phyloP scores from a whole-genome alignment of 2,329 filamentous ascomycete species.

The Colletotrichum camelliae region DNA sequence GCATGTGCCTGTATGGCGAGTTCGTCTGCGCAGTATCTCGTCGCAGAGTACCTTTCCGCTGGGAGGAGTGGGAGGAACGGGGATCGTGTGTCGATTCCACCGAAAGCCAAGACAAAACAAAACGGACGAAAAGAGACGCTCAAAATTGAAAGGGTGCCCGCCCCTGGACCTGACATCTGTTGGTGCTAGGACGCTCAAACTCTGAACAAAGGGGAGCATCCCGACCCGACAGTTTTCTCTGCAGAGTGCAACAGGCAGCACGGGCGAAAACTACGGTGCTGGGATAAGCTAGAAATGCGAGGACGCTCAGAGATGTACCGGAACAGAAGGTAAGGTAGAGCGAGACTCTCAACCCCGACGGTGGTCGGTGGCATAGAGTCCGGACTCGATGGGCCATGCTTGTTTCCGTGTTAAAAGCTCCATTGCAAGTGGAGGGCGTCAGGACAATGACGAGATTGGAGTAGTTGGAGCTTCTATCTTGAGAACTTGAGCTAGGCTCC shows the following conservation, averaged over 20 bases:
- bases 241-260: neutral
- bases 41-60: constrained; percentile 8
- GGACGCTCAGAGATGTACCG: neutral
- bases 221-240: neutral
- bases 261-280: neutral
- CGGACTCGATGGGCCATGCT: neutral
- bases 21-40: neutral
- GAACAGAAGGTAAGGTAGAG: neutral
- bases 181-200: neutral
- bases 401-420: constrained; percentile 15
- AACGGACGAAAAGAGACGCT: constrained; percentile 19
- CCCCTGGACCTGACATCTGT: constrained; percentile 4
- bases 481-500: constrained; percentile 3
- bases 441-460: constrained; percentile 8
- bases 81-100: neutral
- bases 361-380: neutral
- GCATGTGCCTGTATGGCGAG: neutral
- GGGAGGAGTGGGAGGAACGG: constrained; percentile 20
- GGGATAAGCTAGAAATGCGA: neutral
- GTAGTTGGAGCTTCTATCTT: constrained; percentile 15
- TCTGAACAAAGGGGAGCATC: neutral
- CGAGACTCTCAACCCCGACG: neutral
- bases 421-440: neutral
- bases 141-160: neutral
- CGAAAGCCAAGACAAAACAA: constrained; percentile 20